Conservation (phyloP, 2,329 filamentous ascomycete species). For the Curvularia sp. region DNA sequence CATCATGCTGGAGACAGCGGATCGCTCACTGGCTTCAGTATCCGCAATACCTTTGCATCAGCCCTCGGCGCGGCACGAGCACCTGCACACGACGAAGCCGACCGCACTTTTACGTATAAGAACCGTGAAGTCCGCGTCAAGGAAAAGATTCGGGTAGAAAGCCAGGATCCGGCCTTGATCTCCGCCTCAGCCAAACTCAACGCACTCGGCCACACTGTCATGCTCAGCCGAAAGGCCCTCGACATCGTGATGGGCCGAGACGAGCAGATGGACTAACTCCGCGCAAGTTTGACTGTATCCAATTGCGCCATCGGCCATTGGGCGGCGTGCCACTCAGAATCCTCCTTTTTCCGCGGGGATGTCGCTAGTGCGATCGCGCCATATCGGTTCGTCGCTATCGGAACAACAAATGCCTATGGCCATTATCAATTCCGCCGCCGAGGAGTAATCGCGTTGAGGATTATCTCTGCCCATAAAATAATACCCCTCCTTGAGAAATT, state of each 20-base stretch:
- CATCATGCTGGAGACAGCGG: constrained; percentile 39
- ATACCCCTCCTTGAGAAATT: constrained; percentile 11
- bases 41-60: constrained; percentile 62
- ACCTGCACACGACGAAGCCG: constrained; percentile 68
- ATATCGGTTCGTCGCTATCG: constrained; percentile 44
- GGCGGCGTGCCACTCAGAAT: constrained; percentile 11
- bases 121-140: constrained; percentile 80
- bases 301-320: constrained; percentile 22
- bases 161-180: constrained; percentile 84
- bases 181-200: constrained; percentile 82
- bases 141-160: constrained; percentile 89
- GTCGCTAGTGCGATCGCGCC: constrained; percentile 27
- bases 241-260: constrained; percentile 77
- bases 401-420: constrained; percentile 35
- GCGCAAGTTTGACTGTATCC: constrained; percentile 17
- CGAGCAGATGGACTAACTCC: constrained; percentile 41
- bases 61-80: constrained; percentile 54
- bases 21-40: constrained; percentile 56
- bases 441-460: constrained; percentile 18
- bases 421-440: constrained; percentile 26
- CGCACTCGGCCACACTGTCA: constrained; percentile 76
- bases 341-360: constrained; percentile 31
- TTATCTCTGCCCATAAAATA: constrained; percentile 16
- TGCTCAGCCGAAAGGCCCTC: constrained; percentile 73
- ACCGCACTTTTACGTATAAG: constrained; percentile 73